These are phyloP conservation scores for Porcisia hertigi DNA, from an alignment of 208 protist species.

Conservation along the genomic window DNA sequence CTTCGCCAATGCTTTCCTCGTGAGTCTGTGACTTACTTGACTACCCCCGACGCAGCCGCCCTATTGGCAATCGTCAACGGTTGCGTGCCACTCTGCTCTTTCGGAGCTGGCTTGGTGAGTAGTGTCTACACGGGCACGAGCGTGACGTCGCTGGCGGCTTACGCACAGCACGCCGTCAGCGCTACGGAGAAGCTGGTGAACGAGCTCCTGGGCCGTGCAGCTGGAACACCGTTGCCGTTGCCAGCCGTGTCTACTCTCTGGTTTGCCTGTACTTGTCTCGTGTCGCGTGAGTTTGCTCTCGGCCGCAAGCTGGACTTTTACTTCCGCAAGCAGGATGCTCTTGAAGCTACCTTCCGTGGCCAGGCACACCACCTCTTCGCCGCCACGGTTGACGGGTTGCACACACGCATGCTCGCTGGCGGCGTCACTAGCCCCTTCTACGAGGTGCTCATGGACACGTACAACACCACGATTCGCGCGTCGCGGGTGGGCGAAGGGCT, in stretches of 20 bases:
- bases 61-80: slow-evolving; percentile 72
- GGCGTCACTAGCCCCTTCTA: slow-evolving; percentile 63
- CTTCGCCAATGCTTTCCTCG: slow-evolving; percentile 46
- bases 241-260: slow-evolving; percentile 46
- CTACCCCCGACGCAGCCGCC: slow-evolving; percentile 33
- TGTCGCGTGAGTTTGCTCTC: slow-evolving; percentile 77
- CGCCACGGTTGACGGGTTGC: slow-evolving; percentile 65
- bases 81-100: slow-evolving; percentile 70
- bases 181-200: slow-evolving; percentile 56
- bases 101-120: slow-evolving; percentile 86
- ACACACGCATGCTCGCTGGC: slow-evolving; percentile 43
- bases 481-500: slow-evolving; percentile 65
- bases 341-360: slow-evolving; percentile 55
- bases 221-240: slow-evolving; percentile 55
- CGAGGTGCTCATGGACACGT: slow-evolving; percentile 87
- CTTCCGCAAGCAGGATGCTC: slow-evolving; percentile 66
- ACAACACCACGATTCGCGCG: slow-evolving; percentile 76
- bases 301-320: slow-evolving; percentile 80
- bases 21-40: slow-evolving; percentile 63
- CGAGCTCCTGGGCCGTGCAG: slow-evolving; percentile 27
- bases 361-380: slow-evolving; percentile 24
- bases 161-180: slow-evolving; percentile 64
- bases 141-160: slow-evolving; percentile 65
- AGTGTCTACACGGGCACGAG: slow-evolving; percentile 63
- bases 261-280: slow-evolving; percentile 60